Evolutionary conservation across 2,329 filamentous ascomycete species (phyloP).

Genomic region (Teratosphaeriaceae sp.): DNA sequence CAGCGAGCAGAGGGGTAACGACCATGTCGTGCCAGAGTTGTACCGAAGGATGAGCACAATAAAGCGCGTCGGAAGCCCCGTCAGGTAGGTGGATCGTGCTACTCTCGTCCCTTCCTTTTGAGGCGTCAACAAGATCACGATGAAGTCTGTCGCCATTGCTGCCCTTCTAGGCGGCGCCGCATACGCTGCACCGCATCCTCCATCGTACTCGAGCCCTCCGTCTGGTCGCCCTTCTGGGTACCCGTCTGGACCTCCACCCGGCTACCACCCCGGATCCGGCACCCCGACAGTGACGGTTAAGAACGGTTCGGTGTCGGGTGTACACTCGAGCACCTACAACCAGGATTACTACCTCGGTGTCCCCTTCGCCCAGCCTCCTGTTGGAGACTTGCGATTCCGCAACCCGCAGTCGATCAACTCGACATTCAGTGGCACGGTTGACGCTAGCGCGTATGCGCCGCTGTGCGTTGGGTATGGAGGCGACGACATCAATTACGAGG

Average conservation of each 20-base stretch:
- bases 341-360: constrained; percentile 44
- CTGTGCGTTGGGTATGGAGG: constrained; percentile 37
- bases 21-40: neutral
- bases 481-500: constrained; percentile 25
- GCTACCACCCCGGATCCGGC: constrained; percentile 1
- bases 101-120: neutral
- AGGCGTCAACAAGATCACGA: neutral
- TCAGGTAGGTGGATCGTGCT: no score
- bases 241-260: neutral
- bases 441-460: constrained; percentile 37
- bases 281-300: constrained; percentile 32
- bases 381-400: constrained; percentile 27
- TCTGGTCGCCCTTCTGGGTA: neutral
- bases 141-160: neutral
- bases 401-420: constrained; percentile 29
- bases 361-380: constrained; percentile 31
- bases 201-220: no score
- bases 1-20: constrained; percentile 2
- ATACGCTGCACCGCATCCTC: neutral
- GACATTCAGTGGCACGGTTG: constrained; percentile 33
- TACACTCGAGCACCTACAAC: constrained; percentile 34
- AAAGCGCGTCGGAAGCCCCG: neutral
- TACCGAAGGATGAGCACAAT: neutral
- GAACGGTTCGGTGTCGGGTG: constrained; percentile 39
- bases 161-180: neutral